These are phyloP conservation scores for Ustilago nuda DNA, from an alignment of 1,284 basidiomycete species.

Conservation along the genomic window DNA sequence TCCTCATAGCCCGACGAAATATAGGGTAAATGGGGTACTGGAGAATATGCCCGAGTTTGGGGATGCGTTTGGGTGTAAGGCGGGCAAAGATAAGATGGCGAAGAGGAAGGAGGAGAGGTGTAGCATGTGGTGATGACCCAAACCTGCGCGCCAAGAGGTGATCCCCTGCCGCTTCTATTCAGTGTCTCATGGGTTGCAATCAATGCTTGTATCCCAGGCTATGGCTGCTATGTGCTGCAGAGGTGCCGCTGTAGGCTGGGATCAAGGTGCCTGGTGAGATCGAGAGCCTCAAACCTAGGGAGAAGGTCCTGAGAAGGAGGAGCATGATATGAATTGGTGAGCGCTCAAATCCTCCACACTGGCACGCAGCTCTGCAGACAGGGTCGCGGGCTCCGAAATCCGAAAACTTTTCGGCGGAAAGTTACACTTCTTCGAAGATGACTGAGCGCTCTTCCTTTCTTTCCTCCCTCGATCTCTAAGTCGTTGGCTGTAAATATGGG, in stretches of 20 bases:
- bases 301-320: neutral
- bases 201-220: neutral
- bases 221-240: neutral
- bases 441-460: neutral
- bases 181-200: neutral
- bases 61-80: slow-evolving; percentile 62
- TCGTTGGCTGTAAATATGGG: slow-evolving; percentile 2
- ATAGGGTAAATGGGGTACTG: slow-evolving; percentile 61
- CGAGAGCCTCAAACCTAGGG: too few species aligned
- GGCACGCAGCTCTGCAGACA: neutral
- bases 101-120: slow-evolving; percentile 53
- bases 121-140: slow-evolving; percentile 58
- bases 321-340: neutral
- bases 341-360: slow-evolving; percentile 12
- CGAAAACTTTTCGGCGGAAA: slow-evolving; percentile 3
- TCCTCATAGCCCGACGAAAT: slow-evolving; percentile 66
- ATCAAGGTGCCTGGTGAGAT: neutral
- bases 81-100: slow-evolving; percentile 61
- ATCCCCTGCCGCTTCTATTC: neutral
- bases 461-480: neutral
- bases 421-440: neutral
- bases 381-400: slow-evolving; percentile 3
- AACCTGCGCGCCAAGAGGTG: neutral
- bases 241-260: neutral
- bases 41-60: slow-evolving; percentile 62